Conservation (phyloP, 208 protist species). For the Herpetomonas samuelpessoai region DNA sequence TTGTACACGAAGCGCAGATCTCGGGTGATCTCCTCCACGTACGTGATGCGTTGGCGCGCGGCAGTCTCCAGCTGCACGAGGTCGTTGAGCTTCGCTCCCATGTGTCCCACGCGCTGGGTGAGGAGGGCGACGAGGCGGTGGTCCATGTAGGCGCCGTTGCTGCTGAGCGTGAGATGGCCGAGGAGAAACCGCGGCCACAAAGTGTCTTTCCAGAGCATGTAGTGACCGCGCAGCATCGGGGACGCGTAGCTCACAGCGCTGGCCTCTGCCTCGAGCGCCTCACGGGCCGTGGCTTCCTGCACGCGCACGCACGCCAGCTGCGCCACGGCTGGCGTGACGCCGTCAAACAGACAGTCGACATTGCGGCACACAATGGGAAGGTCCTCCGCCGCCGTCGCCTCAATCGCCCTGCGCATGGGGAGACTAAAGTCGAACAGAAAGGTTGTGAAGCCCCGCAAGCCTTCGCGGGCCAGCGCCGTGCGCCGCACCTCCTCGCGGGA, state of each 20-base stretch:
- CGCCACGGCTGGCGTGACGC: constrained; percentile 6
- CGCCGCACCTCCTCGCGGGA: constrained; percentile 20
- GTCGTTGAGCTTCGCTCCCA: constrained; percentile 31
- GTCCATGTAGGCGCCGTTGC: constrained; percentile 38
- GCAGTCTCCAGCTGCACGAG: constrained; percentile 26
- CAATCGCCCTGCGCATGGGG: not conserved
- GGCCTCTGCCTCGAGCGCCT: constrained; percentile 11
- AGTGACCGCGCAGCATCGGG: constrained; percentile 10
- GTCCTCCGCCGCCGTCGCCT: not conserved
- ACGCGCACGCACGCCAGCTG: constrained; percentile 6
- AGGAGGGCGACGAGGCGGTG: constrained; percentile 23
- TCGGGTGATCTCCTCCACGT: constrained; percentile 28
- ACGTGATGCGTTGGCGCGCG: constrained; percentile 30
- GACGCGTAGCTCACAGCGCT: not conserved
- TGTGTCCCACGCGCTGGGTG: constrained; percentile 17
- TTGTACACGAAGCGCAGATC: constrained; percentile 18
- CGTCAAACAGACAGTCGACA: constrained; percentile 4
- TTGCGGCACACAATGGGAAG: not conserved
- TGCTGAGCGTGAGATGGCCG: constrained; percentile 30
- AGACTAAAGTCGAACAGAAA: not conserved
- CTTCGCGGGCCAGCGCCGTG: not conserved
- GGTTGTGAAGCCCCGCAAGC: not conserved
- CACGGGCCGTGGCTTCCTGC: constrained; percentile 17
- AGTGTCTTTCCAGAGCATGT: constrained; percentile 12
- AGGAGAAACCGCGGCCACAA: constrained; percentile 27